phyloP scores from a whole-genome alignment of 2,329 filamentous ascomycete genomes.

The Monosporascus sp. region DNA sequence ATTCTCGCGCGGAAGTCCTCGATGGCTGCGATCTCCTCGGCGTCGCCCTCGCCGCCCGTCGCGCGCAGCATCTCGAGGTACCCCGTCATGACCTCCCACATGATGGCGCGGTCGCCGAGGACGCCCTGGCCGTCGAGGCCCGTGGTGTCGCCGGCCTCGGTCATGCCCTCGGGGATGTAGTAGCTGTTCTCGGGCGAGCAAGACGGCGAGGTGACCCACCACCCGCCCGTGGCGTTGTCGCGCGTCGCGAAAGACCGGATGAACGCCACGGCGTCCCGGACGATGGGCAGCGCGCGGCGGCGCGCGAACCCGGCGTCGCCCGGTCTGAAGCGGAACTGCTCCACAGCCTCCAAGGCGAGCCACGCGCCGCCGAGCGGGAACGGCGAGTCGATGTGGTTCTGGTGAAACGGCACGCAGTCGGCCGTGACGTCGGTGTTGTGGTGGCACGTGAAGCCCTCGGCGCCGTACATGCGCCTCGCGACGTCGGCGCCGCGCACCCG shows the following conservation, averaged over 20 bases:
- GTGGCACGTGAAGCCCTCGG: constrained; percentile 13
- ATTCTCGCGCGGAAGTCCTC: not conserved
- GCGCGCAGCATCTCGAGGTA: not conserved
- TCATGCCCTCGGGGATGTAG: constrained; percentile 2
- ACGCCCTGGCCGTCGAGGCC: constrained; percentile 3
- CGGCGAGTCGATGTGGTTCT: constrained; percentile 4
- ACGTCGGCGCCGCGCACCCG: constrained; percentile 18
- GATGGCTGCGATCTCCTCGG: not conserved
- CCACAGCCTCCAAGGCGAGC: constrained; percentile 3
- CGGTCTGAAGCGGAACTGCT: constrained; percentile 6
- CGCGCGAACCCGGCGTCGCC: constrained; percentile 1
- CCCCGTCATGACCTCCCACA: constrained; percentile 4
- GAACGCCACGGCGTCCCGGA: constrained; percentile 1
- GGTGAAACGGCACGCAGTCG: constrained; percentile 11
- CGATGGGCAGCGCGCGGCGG: constrained; percentile 2
- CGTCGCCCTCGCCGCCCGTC: not conserved
- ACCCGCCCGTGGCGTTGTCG: not conserved
- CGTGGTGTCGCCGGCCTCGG: constrained; percentile 1
- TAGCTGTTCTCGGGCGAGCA: constrained; percentile 10
- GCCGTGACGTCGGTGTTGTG: constrained; percentile 21
- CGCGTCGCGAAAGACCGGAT: constrained; percentile 1
- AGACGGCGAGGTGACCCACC: constrained; percentile 2
- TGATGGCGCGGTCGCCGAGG: constrained; percentile 6
- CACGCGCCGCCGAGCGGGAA: constrained; percentile 5
- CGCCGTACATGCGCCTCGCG: constrained; percentile 17